Base-by-base conservation (phyloP, 306 rosid genomes). In the Phaseolus lunatus region DNA sequence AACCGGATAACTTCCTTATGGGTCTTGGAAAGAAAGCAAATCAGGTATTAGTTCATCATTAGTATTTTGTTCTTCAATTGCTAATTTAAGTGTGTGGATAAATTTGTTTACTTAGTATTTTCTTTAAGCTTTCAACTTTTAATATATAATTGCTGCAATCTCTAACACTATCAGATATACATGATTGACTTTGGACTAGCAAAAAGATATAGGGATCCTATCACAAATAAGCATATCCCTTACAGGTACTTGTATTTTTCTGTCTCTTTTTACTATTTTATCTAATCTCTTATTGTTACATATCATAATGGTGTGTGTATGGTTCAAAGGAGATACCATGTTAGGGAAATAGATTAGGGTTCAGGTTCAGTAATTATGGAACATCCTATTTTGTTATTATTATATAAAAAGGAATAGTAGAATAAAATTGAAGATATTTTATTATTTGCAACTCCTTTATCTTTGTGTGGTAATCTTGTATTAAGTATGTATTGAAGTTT, bases 1-100 rank as follows among this genome's bases (percentile, higher is more conserved):
- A 95, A 77, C 96, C 96, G 1, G 98, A 95, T 88, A 92, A 95
- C 85, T 92, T 92, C 81, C 96, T 95, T 54, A 92, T 92, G 97
- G 97, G 98, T 62, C 96, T 95, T 68, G 96, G 97, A 50, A 93
- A 91, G 81, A 95, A 92, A 86, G 93, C 97, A 72, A 95, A 84
- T 81, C 92, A 89, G 96, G 98, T 95, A 33, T 33, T 69, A 31
- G 75, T 41, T 65, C 47, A 72, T 75, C 57, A 11, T 68, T 67
- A 18, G 5, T 65, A 65, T 65, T 65, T 65, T 27, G 26, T 72
- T 74, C 39, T 67, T 67, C 20, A 41, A 14, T 63, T 19, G 23
- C 22, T 66, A 20, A 39, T 49, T 72, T 73, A 4, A 3, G 5
- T 31, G 7, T 50, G 39, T 16, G 9, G 26, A 43, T 62, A 41